These are phyloP conservation scores for Diplotaxis tenuifolia DNA, from an alignment of 345 rosid genomes.

Conservation along the genomic window DNA sequence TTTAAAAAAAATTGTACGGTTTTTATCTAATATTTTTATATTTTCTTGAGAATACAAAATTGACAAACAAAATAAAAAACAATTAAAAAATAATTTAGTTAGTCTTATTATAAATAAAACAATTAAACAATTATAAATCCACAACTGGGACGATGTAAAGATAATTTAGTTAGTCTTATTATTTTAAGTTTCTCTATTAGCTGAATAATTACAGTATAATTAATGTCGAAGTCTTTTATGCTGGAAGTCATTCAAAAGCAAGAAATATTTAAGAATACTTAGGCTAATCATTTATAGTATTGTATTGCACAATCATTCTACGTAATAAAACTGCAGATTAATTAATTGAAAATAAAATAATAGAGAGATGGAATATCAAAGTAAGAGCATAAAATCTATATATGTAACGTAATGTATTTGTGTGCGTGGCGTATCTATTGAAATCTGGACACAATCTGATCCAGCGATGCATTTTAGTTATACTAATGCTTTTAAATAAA, in stretches of 20 bases:
- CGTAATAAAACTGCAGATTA: not conserved
- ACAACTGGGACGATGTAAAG: too few relatives aligned
- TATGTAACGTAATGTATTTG: conserved; percentile 40
- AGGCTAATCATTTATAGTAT: conserved; percentile 9
- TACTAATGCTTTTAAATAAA: conserved; percentile 36
- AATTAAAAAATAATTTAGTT: too few relatives aligned
- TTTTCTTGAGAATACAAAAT: not conserved
- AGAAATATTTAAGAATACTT: conserved; percentile 10
- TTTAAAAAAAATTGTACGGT: not conserved
- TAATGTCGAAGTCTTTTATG: conserved; percentile 32
- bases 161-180: not conserved
- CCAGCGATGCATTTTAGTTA: conserved; percentile 88
- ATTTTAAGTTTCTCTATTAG: not conserved
- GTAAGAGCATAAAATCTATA: conserved; percentile 61
- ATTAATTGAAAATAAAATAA: not conserved
- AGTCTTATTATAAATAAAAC: too few relatives aligned
- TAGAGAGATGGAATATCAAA: conserved; percentile 27
- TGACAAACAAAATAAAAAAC: not conserved
- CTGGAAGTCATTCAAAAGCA: conserved; percentile 29
- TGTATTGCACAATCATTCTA: conserved; percentile 28
- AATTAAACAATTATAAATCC: not conserved
- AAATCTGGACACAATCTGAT: conserved; percentile 84
- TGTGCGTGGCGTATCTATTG: conserved; percentile 45
- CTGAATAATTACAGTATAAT: conserved; percentile 21
- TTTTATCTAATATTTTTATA: not conserved